These are phyloP conservation scores for Trypanosoma platydactyli DNA, from an alignment of 208 protist species.

Conservation along the genomic window DNA sequence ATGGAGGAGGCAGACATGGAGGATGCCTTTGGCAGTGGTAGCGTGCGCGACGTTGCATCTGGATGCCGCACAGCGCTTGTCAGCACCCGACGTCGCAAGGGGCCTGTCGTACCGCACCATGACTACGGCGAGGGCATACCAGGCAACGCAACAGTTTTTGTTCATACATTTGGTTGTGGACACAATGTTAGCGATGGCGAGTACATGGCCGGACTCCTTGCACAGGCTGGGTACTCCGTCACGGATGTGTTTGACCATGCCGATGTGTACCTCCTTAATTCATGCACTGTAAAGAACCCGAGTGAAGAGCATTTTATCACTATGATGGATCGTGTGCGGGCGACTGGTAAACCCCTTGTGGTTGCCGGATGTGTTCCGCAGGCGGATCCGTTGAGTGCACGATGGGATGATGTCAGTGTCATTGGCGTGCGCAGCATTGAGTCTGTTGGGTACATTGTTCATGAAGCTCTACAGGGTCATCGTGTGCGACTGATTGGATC, in stretches of 20 bases:
- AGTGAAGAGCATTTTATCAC: slow-evolving; percentile 57
- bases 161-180: slow-evolving; percentile 84
- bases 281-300: slow-evolving; percentile 85
- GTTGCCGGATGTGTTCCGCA: slow-evolving; percentile 79
- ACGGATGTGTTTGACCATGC: slow-evolving; percentile 40
- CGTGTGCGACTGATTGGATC: slow-evolving; percentile 46
- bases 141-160: slow-evolving; percentile 52
- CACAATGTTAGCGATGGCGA: slow-evolving; percentile 83
- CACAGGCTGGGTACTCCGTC: slow-evolving; percentile 46
- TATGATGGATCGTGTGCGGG: slow-evolving; percentile 41
- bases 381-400: slow-evolving; percentile 43
- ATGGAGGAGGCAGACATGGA: slow-evolving; percentile 24
- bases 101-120: not conserved
- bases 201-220: slow-evolving; percentile 87
- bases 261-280: slow-evolving; percentile 74
- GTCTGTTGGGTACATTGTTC: slow-evolving; percentile 68
- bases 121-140: slow-evolving; percentile 38
- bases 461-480: slow-evolving; percentile 72
- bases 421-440: slow-evolving; percentile 72
- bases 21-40: slow-evolving; percentile 6
- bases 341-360: slow-evolving; percentile 40
- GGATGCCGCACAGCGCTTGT: not conserved
- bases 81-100: slow-evolving; percentile 20
- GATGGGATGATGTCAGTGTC: slow-evolving; percentile 38
- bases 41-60: not conserved